Percentiles rank a stretch among this genome's conserved stretches.
These are phyloP conservation scores for Colletotrichum phormii DNA, from an alignment of 2,329 filamentous ascomycete genomes.

Conservation along the genomic window DNA sequence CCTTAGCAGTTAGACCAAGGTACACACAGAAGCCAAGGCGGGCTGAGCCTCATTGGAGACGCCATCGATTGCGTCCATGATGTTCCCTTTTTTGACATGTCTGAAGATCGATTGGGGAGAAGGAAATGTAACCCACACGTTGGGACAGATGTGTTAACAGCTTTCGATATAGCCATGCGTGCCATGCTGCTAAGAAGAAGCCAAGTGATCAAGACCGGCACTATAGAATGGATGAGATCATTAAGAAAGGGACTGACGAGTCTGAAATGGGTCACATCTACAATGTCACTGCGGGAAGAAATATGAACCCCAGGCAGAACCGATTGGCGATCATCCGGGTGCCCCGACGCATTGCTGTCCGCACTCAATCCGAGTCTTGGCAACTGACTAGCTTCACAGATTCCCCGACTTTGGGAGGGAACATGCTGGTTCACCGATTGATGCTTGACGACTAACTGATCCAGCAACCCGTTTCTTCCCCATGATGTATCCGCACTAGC, in stretches of 20 bases:
- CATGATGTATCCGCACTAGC: background rate
- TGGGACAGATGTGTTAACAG: background rate
- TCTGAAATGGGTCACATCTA: background rate
- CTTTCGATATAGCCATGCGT: background rate
- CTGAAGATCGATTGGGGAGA: background rate
- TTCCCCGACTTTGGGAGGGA: background rate
- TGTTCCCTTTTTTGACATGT: background rate
- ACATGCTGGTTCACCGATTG: conserved; percentile 14
- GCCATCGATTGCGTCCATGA: conserved; percentile 19
- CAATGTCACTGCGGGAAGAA: background rate
- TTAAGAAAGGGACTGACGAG: background rate
- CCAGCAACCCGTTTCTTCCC: background rate
- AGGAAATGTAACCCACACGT: background rate
- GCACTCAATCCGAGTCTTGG: conserved; percentile 2
- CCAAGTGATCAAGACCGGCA: background rate
- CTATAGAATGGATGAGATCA: background rate
- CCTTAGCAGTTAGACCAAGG: background rate
- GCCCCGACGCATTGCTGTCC: conserved; percentile 9
- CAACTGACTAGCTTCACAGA: conserved; percentile 10
- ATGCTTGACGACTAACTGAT: background rate
- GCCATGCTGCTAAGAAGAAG: background rate
- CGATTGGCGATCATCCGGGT: background rate
- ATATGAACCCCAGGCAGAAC: background rate
- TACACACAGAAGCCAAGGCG: conserved; percentile 23
- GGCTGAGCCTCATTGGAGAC: conserved; percentile 30